phyloP scores from a whole-genome alignment of 2,329 filamentous ascomycete species.

The Rhynchosporium secalis region DNA sequence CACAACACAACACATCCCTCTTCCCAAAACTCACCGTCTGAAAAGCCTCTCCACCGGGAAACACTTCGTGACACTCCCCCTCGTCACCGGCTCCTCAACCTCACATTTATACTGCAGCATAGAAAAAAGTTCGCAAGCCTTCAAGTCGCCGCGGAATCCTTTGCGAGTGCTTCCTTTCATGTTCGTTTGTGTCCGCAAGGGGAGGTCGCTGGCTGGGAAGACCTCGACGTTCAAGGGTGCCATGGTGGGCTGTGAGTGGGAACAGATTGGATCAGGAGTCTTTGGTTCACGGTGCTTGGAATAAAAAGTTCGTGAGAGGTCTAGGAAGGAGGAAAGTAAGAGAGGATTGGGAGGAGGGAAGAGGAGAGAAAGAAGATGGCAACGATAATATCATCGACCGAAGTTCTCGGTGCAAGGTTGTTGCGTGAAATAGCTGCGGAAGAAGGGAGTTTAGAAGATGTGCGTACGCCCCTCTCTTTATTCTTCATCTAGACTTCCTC shows the following conservation, averaged over 20 bases:
- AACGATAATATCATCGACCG: conserved; percentile 25
- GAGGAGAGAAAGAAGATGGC: conserved; percentile 13
- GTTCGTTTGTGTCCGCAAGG: conserved; percentile 50
- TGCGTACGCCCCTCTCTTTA: conserved; percentile 39
- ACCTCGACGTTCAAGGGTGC: conserved; percentile 54
- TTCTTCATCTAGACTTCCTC: background rate
- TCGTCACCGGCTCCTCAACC: conserved; percentile 49
- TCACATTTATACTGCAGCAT: conserved; percentile 63
- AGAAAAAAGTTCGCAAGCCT: conserved; percentile 55
- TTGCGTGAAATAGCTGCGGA: conserved; percentile 57
- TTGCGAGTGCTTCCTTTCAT: conserved; percentile 44
- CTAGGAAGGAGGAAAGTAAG: background rate
- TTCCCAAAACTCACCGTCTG: conserved; percentile 50
- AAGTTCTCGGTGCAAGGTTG: conserved; percentile 48
- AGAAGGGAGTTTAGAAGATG: conserved; percentile 57
- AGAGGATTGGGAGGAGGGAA: background rate
- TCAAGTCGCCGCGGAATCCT: conserved; percentile 57
- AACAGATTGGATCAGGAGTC: background rate
- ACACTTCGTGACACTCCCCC: conserved; percentile 53
- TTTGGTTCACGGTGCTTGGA: background rate
- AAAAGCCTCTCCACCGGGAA: conserved; percentile 60
- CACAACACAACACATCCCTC: background rate
- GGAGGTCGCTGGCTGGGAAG: conserved; percentile 55
- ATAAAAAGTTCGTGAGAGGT: background rate
- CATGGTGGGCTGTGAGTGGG: conserved; percentile 44